Evolutionary conservation across 78 protist genomes (phyloP), one percentile per base, ranked within the genome.

Genomic region (Pigoraptor vietnamica): DNA sequence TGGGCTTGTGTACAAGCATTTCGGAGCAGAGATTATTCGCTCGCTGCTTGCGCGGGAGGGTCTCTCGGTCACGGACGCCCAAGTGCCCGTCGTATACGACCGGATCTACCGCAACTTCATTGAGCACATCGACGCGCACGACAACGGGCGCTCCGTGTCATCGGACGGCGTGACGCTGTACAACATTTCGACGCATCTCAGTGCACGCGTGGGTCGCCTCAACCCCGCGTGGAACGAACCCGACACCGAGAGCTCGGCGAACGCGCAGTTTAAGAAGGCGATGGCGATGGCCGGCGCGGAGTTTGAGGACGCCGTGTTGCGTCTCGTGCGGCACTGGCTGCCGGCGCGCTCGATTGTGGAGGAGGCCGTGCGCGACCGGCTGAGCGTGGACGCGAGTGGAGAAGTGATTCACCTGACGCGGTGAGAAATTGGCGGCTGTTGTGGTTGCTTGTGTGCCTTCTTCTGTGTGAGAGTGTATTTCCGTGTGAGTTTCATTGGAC

Each of bases 51-150:
- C 83, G 34, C 33, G 35, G 14, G 39, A 25, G 23, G 39, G 0
- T 10, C 0, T 0, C 23, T 6, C 89, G 36, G 97, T 19, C 25
- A 2, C 14, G 25, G 56, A 96, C 81, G 48, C 10, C 37, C 39
- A 24, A 29, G 21, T 89, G 24, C 90, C 91, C 37, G n/a, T 55
- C 25, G 38, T 97, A 37, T 94, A 38, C 86, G 35, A 83, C 39
- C 86, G 90, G 90, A 6, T 95, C 33, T 93, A 93, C 86, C 29
- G 1, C 23, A 0, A 29, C 56, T 94, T 94, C 36, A 83, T 97
- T 34, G 95, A 97, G 92, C 94, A 89, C 91, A 91, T 96, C 82
- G 98, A 96, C 90, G 98, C 95, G 23, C 86, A 94, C 56, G 98
- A 97, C 91, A 97, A 96, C 86, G 98, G 98, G 56, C 19, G 39